These are phyloP conservation scores for Coemansia sp. DNA, from an alignment of 192 early-diverging fungal species.

Conservation along the genomic window DNA sequence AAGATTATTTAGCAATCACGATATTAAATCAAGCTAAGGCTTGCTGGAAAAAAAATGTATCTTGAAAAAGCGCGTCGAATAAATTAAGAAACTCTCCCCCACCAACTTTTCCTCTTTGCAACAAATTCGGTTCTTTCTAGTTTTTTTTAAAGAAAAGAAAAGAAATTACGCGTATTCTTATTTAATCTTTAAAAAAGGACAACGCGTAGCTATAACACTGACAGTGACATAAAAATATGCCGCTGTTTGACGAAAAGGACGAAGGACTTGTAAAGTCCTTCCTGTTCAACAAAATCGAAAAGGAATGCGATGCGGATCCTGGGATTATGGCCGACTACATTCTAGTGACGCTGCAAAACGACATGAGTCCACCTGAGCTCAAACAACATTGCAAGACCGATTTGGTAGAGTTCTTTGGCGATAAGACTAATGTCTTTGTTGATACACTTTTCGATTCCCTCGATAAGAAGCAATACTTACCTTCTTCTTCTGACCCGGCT, in stretches of 20 bases:
- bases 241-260: constrained; percentile 45
- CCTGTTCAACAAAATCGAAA: constrained; percentile 48
- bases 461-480: constrained; percentile 25
- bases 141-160: background rate
- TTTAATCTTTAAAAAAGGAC: background rate
- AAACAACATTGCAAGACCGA: constrained; percentile 44
- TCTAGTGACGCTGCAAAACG: constrained; percentile 47
- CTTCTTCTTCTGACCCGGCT: background rate
- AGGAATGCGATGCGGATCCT: constrained; percentile 46
- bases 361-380: constrained; percentile 33
- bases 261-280: constrained; percentile 36
- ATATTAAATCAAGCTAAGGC: too few species aligned
- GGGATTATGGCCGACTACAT: constrained; percentile 53
- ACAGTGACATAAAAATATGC: constrained; percentile 13
- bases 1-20: too few species aligned
- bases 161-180: constrained; percentile 4
- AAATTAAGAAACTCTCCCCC: too few species aligned
- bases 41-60: too few species aligned
- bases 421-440: constrained; percentile 32
- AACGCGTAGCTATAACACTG: background rate
- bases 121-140: background rate
- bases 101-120: background rate
- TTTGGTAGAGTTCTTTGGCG: constrained; percentile 47
- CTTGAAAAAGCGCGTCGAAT: too few species aligned
- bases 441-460: constrained; percentile 38